Conservation (phyloP, 805 yeast genomes). For the Suhomyces xylopsoci region DNA sequence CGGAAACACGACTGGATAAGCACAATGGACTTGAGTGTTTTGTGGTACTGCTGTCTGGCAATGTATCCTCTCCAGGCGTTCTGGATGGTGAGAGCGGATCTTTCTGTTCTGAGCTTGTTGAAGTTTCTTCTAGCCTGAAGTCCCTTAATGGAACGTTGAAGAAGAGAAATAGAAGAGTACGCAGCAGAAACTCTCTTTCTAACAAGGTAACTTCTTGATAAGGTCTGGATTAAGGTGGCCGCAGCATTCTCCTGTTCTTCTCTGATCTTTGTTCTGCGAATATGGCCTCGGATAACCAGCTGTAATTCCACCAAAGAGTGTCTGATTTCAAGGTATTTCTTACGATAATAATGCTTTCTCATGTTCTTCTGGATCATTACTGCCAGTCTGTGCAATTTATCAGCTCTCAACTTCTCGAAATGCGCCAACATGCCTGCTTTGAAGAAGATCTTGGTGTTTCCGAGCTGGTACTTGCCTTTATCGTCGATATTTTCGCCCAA, state of each 20-base stretch:
- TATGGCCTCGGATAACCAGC: slow-evolving; percentile 58
- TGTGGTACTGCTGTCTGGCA: slow-evolving; percentile 53
- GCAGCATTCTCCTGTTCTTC: slow-evolving; percentile 57
- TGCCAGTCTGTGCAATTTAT: slow-evolving; percentile 75
- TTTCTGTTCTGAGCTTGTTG: slow-evolving; percentile 47
- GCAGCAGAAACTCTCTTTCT: slow-evolving; percentile 39
- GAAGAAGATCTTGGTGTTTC: slow-evolving; percentile 90
- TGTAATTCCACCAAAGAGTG: slow-evolving; percentile 57
- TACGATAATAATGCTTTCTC: slow-evolving; percentile 61
- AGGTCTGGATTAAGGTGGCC: slow-evolving; percentile 69
- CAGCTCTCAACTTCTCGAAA: slow-evolving; percentile 79
- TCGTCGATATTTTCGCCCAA: slow-evolving; percentile 63
- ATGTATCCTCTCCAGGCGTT: slow-evolving; percentile 64
- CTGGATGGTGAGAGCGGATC: slow-evolving; percentile 73
- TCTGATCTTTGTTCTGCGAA: slow-evolving; percentile 53
- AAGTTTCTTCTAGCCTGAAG: slow-evolving; percentile 51
- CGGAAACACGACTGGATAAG: slow-evolving; percentile 76
- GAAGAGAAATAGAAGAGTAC: slow-evolving; percentile 33
- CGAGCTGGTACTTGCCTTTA: slow-evolving; percentile 74
- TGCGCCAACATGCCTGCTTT: slow-evolving; percentile 95
- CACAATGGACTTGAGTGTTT: slow-evolving; percentile 54
- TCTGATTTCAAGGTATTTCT: slow-evolving; percentile 53
- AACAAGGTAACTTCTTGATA: slow-evolving; percentile 51
- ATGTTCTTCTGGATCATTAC: slow-evolving; percentile 81
- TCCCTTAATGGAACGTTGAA: slow-evolving; percentile 54